These are phyloP conservation scores for Populus pruinosa DNA, from an alignment of 345 rosid species.

Conservation along the genomic window DNA sequence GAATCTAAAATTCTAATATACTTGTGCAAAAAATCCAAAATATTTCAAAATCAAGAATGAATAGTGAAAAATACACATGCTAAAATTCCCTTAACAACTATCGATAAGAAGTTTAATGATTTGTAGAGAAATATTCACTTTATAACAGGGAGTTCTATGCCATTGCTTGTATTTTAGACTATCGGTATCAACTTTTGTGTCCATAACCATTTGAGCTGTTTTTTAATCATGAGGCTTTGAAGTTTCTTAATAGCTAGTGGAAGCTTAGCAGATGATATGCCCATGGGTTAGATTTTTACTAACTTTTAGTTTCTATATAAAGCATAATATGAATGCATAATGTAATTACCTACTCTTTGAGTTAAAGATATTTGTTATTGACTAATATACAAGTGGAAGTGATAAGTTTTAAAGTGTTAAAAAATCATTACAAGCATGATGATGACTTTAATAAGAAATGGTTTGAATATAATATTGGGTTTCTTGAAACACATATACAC, in stretches of 20 bases:
- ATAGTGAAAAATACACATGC: too few species aligned
- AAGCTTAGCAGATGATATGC: neutral
- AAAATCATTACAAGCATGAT: too few species aligned
- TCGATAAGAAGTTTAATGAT: too few species aligned
- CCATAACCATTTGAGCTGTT: neutral
- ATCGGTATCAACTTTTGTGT: neutral
- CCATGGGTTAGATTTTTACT: neutral
- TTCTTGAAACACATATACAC: too few species aligned
- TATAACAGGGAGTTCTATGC: neutral
- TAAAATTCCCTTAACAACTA: too few species aligned
- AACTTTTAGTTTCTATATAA: neutral
- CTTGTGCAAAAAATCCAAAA: too few species aligned
- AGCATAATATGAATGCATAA: neutral
- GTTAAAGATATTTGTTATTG: neutral
- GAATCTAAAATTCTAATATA: too few species aligned
- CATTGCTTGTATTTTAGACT: neutral
- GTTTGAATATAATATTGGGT: too few species aligned
- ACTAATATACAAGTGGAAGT: neutral
- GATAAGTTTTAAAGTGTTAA: too few species aligned
- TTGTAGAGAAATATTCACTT: neutral
- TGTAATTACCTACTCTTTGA: neutral
- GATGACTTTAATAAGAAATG: too few species aligned
- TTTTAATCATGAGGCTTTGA: slow-evolving; percentile 5
- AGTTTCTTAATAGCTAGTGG: neutral
- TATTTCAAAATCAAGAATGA: too few species aligned